Base-by-base conservation (phyloP, 768 basidiomycete species). In the Suillus tomentosus region DNA sequence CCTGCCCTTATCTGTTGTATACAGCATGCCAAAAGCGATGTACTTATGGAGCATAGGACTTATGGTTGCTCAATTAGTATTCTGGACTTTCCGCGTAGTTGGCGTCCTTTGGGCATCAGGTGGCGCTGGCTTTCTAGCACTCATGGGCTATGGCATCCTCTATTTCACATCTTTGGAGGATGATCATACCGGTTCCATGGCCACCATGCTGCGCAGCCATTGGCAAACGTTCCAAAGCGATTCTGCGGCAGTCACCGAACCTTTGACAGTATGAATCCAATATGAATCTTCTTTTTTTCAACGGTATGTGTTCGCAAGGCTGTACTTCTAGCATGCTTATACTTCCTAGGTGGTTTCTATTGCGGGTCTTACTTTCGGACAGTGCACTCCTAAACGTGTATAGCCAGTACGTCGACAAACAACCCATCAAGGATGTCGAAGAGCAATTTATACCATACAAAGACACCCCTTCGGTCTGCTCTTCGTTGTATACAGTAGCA, bases 1-100 rank as follows among this genome's bases (percentile, higher is more conserved):
- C 72, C 80, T 82, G 66, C 70, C 75, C 60, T 72, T 79, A 36
- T 82, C 84, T 14, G 70, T 87, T 39, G 68, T 77, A 3, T 85
- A 79, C 68, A 73, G 82, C 39, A 74, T 86, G 17, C 87, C 87
- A 0, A 79, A 77, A 51, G 77, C 83, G 0, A 70, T 82, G 31
- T 79, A 80, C 64, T 70, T 85, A 55, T 86, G 82, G 81, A 79
- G 81, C 31, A 51, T 74, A 2, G 64, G 48, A n/a, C 56, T 69
- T 48, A 65, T 70, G 47, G 66, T 69, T 1, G 34, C 61, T n/a
- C 74, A 74, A 57, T 60, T 64, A n/a, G 13, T 71, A 47, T 48
- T 71, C 62, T 43, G 62, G 54, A 8, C 17, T 5, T 62, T 59
- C 11, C 59, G 55, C 22, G 22, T 37, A 22, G 31, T 62, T 17